These are phyloP conservation scores for Fusarium falciforme DNA, from an alignment of 2,329 filamentous ascomycete genomes.

Conservation along the genomic window DNA sequence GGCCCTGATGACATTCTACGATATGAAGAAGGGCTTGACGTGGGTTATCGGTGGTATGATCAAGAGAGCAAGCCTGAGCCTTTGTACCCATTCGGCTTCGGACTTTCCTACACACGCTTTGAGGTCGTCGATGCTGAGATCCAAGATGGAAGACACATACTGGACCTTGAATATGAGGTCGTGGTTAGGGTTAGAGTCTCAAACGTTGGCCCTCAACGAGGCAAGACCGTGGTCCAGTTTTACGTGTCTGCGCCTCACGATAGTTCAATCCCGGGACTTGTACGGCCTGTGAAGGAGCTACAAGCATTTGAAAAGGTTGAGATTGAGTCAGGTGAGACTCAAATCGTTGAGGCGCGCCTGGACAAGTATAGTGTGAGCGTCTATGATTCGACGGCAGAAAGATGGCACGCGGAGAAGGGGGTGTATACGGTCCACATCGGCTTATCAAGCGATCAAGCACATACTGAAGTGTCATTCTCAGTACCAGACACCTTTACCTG, in stretches of 20 bases:
- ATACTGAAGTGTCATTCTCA: background rate
- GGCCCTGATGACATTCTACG: background rate
- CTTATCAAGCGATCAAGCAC: background rate
- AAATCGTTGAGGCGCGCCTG: background rate
- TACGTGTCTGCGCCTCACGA: background rate
- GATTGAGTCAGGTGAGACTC: background rate
- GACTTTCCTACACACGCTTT: conserved; percentile 20
- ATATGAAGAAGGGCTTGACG: background rate
- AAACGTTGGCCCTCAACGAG: background rate
- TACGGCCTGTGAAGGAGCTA: background rate
- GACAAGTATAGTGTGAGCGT: background rate
- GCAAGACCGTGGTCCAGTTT: background rate
- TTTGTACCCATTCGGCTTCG: conserved; percentile 19
- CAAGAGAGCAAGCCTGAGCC: conserved; percentile 4
- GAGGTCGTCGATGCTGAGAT: background rate
- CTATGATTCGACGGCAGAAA: background rate
- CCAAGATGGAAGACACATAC: background rate
- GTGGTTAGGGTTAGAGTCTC: background rate
- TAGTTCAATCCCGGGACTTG: background rate
- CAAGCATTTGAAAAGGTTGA: background rate
- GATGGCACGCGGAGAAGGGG: background rate
- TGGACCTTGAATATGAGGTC: background rate
- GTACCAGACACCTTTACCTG: background rate
- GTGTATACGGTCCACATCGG: background rate
- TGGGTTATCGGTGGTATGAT: conserved; percentile 27